phyloP scores from a whole-genome alignment of 257 asterid species.

The Penstemon newberryi region DNA sequence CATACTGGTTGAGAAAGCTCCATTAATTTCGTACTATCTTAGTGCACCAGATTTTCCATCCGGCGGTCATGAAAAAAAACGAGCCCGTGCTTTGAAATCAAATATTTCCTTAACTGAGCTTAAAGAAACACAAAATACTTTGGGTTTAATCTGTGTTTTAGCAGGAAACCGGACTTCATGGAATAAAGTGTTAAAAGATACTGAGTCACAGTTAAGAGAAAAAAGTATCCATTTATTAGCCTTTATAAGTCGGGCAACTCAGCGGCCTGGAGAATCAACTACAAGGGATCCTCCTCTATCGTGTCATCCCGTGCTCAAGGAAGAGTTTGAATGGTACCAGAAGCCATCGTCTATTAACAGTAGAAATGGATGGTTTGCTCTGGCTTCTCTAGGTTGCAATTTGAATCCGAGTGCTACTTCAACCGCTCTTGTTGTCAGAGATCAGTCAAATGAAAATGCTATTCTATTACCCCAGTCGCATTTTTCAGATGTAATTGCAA shows the following conservation, averaged over 20 bases:
- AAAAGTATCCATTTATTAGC: slow-evolving; percentile 81
- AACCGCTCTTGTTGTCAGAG: slow-evolving; percentile 52
- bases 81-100: slow-evolving; percentile 72
- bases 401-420: slow-evolving; percentile 47
- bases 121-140: slow-evolving; percentile 72
- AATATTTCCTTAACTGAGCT: slow-evolving; percentile 63
- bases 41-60: slow-evolving; percentile 79
- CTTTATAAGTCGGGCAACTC: slow-evolving; percentile 80
- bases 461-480: slow-evolving; percentile 43
- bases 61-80: slow-evolving; percentile 69
- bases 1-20: slow-evolving; percentile 76
- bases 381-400: slow-evolving; percentile 76
- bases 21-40: slow-evolving; percentile 63
- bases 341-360: slow-evolving; percentile 72
- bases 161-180: slow-evolving; percentile 72
- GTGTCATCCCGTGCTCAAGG: slow-evolving; percentile 67
- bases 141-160: slow-evolving; percentile 69
- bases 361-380: slow-evolving; percentile 85
- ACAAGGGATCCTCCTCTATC: slow-evolving; percentile 54
- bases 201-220: slow-evolving; percentile 83
- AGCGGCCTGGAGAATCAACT: slow-evolving; percentile 64
- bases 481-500: slow-evolving; percentile 72
- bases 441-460: slow-evolving; percentile 41
- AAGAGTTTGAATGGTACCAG: slow-evolving; percentile 77
- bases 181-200: slow-evolving; percentile 66